Base-by-base conservation (phyloP, 2,329 filamentous ascomycete species). In the Graphilbum ipis-grandicollis region DNA sequence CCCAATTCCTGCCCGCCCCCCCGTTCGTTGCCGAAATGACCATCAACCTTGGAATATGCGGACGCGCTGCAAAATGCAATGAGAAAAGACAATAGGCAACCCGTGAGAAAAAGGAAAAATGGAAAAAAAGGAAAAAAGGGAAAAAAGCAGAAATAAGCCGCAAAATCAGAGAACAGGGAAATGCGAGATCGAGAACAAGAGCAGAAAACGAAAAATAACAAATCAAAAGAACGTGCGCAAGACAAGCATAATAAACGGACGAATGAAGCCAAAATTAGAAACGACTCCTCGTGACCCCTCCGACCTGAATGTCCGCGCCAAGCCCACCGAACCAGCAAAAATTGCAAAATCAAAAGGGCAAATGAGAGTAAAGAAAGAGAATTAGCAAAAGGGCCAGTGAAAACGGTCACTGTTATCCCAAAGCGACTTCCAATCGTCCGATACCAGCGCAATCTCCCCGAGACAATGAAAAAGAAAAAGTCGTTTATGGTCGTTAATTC, bases 401-500 rank as follows among this genome's bases (percentile, higher is more conserved):
- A n/a, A n/a, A n/a, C 23, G 23, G 23, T 25, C 23, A 25, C 23
- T 25, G 12, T 12, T 25, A 25, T 25, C 26, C 26, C 26, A 28
- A n/a, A 13, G 26, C 6, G 26, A 13, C 26, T 28, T 19, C 44
- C 43, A 45, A 47, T 44, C 40, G 42, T 15, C 22, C 23, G 19
- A 21, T 26, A 19, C 31, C 21, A 17, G n/a, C 14, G 10, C 21
- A 45, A 46, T 44, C 43, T 47, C 45, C 41, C 46, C 37, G 47
- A 47, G 44, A 58, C 49, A 60, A 57, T n/a, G n/a, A n/a, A n/a
- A n/a, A n/a, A 62, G 45, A 54, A 64, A 64, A 63, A 34, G 33
- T 68, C 65, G 54, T 69, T 55, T 56, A 56, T 68, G 60, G 50
- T 69, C 48, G 57, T 54, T 48, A 50, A 45, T 56, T 55, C 63